These are phyloP conservation scores for Pythium phragmitis DNA, from an alignment of 352 stramenopile genomes.

Conservation along the genomic window DNA sequence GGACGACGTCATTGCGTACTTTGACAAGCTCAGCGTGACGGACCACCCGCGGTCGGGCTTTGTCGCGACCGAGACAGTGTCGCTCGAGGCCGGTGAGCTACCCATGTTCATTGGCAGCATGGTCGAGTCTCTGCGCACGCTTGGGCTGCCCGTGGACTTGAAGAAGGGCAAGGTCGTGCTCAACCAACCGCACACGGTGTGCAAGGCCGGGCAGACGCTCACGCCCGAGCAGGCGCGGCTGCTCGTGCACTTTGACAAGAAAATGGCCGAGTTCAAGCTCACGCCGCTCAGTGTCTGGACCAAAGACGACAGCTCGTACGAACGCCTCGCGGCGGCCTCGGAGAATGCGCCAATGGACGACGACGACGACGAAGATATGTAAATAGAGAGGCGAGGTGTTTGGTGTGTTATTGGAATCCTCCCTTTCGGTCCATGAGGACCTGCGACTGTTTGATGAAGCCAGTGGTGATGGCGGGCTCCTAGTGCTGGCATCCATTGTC, in stretches of 20 bases:
- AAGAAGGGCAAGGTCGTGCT: constrained; percentile 95
- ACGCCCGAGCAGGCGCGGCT: constrained; percentile 96
- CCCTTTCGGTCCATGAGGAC: neutral
- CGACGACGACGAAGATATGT: constrained; percentile 49
- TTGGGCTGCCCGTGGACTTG: constrained; percentile 96
- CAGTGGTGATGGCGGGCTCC: too few species aligned
- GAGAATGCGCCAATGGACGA: constrained; percentile 35
- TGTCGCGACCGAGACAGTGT: constrained; percentile 87
- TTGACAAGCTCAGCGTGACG: constrained; percentile 86
- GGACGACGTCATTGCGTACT: constrained; percentile 92
- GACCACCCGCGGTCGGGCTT: constrained; percentile 95
- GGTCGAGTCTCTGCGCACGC: constrained; percentile 95
- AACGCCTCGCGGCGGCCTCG: constrained; percentile 55
- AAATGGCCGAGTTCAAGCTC: constrained; percentile 87
- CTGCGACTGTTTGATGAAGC: neutral
- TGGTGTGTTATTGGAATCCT: constrained; percentile 19
- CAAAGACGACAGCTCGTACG: constrained; percentile 60
- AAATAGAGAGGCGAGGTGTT: constrained; percentile 27
- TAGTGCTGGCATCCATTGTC: neutral
- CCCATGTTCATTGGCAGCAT: constrained; percentile 95
- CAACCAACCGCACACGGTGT: constrained; percentile 92
- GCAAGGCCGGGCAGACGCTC: constrained; percentile 92
- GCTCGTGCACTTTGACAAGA: constrained; percentile 90
- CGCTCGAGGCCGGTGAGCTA: constrained; percentile 87
- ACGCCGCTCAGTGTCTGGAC: constrained; percentile 75